Percentiles rank a stretch among this genome's conserved stretches.
These are phyloP conservation scores for Aureobasidium sp. DNA, from an alignment of 2,329 filamentous ascomycete genomes.

Conservation along the genomic window DNA sequence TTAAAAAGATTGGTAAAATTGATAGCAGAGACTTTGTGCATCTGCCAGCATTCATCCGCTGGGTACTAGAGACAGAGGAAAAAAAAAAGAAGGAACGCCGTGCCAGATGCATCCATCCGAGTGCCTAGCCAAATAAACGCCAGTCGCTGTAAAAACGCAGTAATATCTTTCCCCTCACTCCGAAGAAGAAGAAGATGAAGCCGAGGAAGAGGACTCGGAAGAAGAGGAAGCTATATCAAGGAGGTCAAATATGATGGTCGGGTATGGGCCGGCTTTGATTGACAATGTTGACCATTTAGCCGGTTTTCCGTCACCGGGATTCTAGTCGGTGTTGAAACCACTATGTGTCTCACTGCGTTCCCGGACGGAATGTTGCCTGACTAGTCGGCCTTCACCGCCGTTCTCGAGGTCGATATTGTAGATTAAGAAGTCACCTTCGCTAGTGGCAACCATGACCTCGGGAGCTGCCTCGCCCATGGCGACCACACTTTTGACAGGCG, in stretches of 20 bases:
- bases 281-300: background rate
- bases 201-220: background rate
- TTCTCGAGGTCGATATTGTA: constrained; percentile 93
- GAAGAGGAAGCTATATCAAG: background rate
- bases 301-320: background rate
- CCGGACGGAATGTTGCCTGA: constrained; percentile 58
- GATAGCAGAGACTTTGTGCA: background rate
- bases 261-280: background rate
- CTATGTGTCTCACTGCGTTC: constrained; percentile 15
- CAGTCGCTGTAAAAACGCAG: background rate
- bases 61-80: background rate
- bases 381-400: constrained; percentile 83
- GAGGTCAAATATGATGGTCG: background rate
- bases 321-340: constrained; percentile 12
- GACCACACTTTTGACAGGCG: constrained; percentile 77
- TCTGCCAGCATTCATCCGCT: background rate
- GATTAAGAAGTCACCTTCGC: constrained; percentile 88
- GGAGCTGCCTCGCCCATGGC: constrained; percentile 93
- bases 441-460: constrained; percentile 97
- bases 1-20: background rate
- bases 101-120: background rate
- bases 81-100: background rate
- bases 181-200: background rate
- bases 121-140: background rate
- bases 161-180: background rate